These are phyloP conservation scores for Microdochium paspali DNA, from an alignment of 2,329 filamentous ascomycete species.

Conservation along the genomic window DNA sequence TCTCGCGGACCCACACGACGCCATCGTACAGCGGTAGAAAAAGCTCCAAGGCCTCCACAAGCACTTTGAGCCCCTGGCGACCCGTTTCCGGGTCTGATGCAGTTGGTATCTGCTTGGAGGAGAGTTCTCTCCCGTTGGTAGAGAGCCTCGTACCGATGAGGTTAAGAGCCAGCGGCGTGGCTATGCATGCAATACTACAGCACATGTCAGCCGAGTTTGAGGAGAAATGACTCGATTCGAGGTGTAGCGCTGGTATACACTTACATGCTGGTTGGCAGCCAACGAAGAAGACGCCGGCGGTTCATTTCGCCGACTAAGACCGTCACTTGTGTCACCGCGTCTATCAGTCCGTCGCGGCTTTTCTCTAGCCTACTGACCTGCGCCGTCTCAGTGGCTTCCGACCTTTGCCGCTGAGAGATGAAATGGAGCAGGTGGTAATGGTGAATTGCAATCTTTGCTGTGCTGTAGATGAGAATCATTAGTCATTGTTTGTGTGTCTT, in stretches of 20 bases:
- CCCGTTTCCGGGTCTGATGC: background rate
- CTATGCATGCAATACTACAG: background rate
- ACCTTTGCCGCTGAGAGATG: background rate
- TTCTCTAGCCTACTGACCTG: background rate
- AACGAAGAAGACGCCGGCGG: background rate
- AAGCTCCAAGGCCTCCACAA: background rate
- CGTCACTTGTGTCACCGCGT: background rate
- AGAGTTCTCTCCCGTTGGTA: background rate
- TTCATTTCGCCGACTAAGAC: background rate
- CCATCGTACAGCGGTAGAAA: background rate
- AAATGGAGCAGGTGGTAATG: background rate
- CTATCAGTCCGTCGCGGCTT: background rate
- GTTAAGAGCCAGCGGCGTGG: background rate
- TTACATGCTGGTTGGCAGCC: background rate
- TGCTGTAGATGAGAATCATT: background rate
- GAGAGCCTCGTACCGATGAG: background rate
- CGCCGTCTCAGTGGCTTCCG: background rate
- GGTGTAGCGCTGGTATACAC: background rate
- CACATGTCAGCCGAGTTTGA: background rate
- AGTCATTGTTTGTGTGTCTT: background rate
- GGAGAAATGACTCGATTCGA: background rate
- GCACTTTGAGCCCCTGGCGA: background rate
- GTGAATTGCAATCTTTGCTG: background rate
- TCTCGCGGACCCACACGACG: background rate
- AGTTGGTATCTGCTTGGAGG: background rate